These are phyloP conservation scores for Eimeria sp. DNA, from an alignment of 169 alveolate genomes.

Conservation along the genomic window DNA sequence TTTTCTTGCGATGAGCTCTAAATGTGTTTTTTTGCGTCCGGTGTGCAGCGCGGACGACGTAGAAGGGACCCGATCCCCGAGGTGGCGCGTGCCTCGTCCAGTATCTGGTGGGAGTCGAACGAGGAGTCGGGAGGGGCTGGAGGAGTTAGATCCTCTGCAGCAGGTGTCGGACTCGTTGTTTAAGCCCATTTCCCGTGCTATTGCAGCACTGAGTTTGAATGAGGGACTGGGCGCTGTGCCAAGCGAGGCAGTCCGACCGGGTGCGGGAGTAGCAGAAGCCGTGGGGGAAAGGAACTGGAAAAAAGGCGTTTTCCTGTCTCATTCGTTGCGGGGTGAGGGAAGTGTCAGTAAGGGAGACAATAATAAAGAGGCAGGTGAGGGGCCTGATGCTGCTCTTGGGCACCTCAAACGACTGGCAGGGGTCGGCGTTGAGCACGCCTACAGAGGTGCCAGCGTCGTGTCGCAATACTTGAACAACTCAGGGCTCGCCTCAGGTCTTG, in stretches of 20 bases:
- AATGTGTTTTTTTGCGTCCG: background rate
- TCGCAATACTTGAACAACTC: conserved; percentile 57
- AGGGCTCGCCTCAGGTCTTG: conserved; percentile 38
- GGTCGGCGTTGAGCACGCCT: conserved; percentile 68
- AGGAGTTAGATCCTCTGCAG: conserved; percentile 63
- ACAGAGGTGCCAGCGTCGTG: conserved; percentile 61
- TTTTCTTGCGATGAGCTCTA: background rate
- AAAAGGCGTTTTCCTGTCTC: conserved; percentile 3
- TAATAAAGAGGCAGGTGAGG: background rate
- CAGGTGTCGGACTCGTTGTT: conserved; percentile 32
- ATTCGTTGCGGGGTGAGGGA: conserved; percentile 18
- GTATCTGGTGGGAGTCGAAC: background rate
- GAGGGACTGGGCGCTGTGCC: conserved; percentile 6
- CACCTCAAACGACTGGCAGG: conserved; percentile 65
- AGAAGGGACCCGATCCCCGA: background rate
- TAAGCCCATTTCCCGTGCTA: conserved; percentile 39
- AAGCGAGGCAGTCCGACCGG: conserved; percentile 15
- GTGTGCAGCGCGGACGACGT: conserved; percentile 59
- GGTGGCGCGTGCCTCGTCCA: conserved; percentile 5
- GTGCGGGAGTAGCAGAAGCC: background rate
- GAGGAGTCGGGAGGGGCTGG: conserved; percentile 12
- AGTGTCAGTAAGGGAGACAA: background rate
- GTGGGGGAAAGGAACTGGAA: conserved; percentile 2
- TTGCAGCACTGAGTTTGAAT: conserved; percentile 24
- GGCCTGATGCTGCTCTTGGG: conserved; percentile 58